Base-by-base conservation (phyloP, 1,284 basidiomycete species). In the Ganoderma resinaceum region DNA sequence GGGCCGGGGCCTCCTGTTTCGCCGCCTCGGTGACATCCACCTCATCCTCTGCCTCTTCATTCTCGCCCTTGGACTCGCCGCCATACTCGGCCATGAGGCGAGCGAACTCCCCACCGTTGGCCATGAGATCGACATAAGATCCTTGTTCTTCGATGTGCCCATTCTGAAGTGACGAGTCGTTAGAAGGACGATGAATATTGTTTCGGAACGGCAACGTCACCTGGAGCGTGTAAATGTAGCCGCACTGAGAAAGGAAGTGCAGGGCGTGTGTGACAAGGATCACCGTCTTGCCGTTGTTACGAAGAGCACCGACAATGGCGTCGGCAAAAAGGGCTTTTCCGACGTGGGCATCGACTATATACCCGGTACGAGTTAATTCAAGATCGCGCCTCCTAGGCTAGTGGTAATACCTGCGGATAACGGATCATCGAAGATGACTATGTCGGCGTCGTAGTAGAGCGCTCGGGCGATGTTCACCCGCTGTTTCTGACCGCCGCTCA, bases 341-440 rank as follows among this genome's bases (percentile, higher is more conserved):
- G 61, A 92, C 90, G 73, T 91, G 89, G 1, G 90, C 89, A 74
- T 92, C 90, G 58, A 92, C 89, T 86, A 67, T 38, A 53, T 7
- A 38, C 3, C n/a, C 20, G 18, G 31, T 6, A 11, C 29, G 14
- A 33, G 61, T 67, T 33, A 68, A 23, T 29, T n/a, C 20, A 29
- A 29, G 6, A 8, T 20, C 52, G 5, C 16, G 3, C 20, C 26
- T 16, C 6, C 29, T 26, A 29, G 18, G 26, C 0, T 6, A 53
- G 7, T 55, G 5, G 18, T 7, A 76, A 65, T 71, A 86, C 87
- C 88, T 18, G 92, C 92, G 61, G 90, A 92, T 5, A 94, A 82
- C 2, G 91, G 91, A 76, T 94, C 92, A 75, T 94, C 92, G 67
- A 94, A 84, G 23, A 92, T 84, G 23, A 91, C 80, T 40, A 93